Base-by-base conservation (phyloP, 2,329 filamentous ascomycete species). In the Aureobasidium sp. region DNA sequence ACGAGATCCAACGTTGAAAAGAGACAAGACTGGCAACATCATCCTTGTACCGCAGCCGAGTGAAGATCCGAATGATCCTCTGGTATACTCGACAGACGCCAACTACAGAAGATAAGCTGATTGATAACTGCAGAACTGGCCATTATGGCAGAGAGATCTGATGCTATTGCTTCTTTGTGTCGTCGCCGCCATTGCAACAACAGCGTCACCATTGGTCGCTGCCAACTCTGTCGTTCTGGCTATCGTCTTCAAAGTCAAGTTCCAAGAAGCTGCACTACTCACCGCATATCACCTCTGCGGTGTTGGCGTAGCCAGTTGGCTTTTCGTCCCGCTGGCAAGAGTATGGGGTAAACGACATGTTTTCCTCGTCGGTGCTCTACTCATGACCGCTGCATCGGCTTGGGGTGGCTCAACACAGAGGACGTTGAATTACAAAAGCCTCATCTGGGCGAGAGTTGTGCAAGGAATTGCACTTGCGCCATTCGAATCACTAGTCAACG, bases 271-370 rank as follows among this genome's bases (percentile, higher is more conserved):
- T 63, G 91, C 91, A 3, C 78, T 94, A 13, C 77, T 96, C 42
- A 97, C 92, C 0, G 92, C 91, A 59, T 96, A 92, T 74, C 92
- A 91, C 72, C 81, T 97, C 27, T 83, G 93, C 32, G 92, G 91
- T 21, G 89, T 91, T 2, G 91, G 90, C 11, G 78, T 91, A 13
- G 88, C 88, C 1, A 91, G 90, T 55, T 85, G 94, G 73, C 81
- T 96, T 65, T 92, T 92, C 74, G 91, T 97, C 2, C 90, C 93
- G 0, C 89, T 88, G 1, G 91, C 90, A 21, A 85, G 92, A 61
- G 87, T 97, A 66, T 97, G 90, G 89, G 93, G 92, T 39, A 97
- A 96, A 75, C 83, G 92, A 42, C 92, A 97, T 77, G 77, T 91
- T 21, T 97, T 96, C 73, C 76, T 97, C 29, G 68, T 95, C 2